Evolutionary conservation across 306 rosid species (phyloP).

Genomic region (Abrus precatorius): DNA sequence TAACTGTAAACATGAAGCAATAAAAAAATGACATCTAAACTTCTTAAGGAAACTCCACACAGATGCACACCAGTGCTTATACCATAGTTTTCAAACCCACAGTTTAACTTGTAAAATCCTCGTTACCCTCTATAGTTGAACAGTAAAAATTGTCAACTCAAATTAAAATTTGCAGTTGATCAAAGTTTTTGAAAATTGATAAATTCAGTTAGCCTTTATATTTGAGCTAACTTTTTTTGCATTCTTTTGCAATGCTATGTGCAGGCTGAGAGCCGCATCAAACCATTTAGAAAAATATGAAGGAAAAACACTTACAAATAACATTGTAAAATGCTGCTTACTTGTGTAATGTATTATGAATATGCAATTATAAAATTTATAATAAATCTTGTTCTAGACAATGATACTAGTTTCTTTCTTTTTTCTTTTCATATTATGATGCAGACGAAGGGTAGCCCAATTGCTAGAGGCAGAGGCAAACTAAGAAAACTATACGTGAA

Average conservation of each 20-base stretch:
- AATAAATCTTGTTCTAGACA: background rate
- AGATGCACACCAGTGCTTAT: conserved; percentile 5
- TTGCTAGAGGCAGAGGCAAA: background rate
- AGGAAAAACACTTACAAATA: background rate
- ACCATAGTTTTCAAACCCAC: background rate
- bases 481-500: background rate
- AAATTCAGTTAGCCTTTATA: background rate
- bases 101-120: background rate
- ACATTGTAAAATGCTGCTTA: background rate
- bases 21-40: background rate
- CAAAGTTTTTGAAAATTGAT: background rate
- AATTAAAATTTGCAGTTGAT: background rate
- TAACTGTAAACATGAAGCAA: background rate
- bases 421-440: background rate
- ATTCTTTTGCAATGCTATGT: background rate
- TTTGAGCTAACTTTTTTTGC: background rate
- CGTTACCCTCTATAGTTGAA: too few relatives aligned
- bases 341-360: background rate
- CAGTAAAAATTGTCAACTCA: too few relatives aligned
- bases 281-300: background rate
- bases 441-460: background rate
- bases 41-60: background rate
- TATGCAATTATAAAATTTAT: background rate
- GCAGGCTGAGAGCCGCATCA: background rate
- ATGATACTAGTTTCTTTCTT: background rate